Evolutionary conservation across 2,329 filamentous ascomycete species (phyloP).

Genomic region (Curvularia sp.): DNA sequence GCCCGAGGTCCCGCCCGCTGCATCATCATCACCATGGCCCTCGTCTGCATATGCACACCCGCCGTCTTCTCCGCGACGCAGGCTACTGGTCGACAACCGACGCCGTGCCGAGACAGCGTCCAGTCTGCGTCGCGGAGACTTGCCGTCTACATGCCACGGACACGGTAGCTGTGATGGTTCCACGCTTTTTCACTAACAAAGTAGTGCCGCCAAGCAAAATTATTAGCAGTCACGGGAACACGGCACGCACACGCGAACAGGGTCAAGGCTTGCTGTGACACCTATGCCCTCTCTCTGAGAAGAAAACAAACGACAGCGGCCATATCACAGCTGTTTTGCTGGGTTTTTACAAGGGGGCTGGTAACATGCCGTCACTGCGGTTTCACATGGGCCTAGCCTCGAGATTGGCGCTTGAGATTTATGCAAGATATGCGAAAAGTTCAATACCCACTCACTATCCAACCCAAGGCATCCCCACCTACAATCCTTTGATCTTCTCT

Average conservation of each 20-base stretch:
- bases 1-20: slow-evolving; percentile 21
- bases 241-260: neutral
- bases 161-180: neutral
- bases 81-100: neutral
- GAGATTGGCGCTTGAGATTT: neutral
- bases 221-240: slow-evolving; percentile 5
- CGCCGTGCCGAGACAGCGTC: neutral
- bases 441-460: neutral
- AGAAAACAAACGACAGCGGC: neutral
- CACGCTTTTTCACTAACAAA: neutral
- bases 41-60: neutral
- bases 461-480: neutral
- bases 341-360: neutral
- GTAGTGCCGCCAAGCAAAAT: neutral
- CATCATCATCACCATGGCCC: slow-evolving; percentile 11
- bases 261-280: slow-evolving; percentile 3
- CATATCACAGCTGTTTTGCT: neutral
- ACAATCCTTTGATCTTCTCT: slow-evolving; percentile 45
- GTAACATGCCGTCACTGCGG: neutral
- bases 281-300: neutral
- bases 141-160: neutral
- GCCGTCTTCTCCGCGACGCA: neutral
- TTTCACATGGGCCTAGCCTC: neutral
- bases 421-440: slow-evolving; percentile 5
- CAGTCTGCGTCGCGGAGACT: neutral